These are phyloP conservation scores for Triglochin maritima DNA, from an alignment of 106 monocot species.

Conservation along the genomic window DNA sequence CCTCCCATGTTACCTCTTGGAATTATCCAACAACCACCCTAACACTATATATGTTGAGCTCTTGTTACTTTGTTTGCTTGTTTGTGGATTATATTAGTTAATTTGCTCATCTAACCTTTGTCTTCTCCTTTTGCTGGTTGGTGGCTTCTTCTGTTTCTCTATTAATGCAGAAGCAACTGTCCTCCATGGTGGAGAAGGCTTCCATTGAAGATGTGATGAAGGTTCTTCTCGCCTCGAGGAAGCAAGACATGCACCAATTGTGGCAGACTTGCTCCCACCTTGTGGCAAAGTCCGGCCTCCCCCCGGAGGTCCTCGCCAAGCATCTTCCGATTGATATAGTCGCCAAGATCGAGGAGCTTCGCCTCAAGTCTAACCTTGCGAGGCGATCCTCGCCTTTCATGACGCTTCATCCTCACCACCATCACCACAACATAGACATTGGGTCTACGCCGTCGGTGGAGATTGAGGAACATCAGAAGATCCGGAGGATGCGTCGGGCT, in stretches of 20 bases:
- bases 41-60: neutral
- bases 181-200: slow-evolving; percentile 79
- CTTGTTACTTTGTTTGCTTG: neutral
- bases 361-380: slow-evolving; percentile 61
- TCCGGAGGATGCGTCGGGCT: slow-evolving; percentile 91
- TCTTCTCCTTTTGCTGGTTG: neutral
- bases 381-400: slow-evolving; percentile 28
- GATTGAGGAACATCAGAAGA: slow-evolving; percentile 73
- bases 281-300: slow-evolving; percentile 91
- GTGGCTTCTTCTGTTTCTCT: neutral
- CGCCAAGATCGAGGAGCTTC: slow-evolving; percentile 78
- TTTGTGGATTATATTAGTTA: neutral
- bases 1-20: slow-evolving; percentile 7
- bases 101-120: neutral
- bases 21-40: neutral
- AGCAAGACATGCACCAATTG: slow-evolving; percentile 90
- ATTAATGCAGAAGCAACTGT: slow-evolving; percentile 64
- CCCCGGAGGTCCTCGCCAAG: slow-evolving; percentile 87
- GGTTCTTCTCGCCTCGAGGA: slow-evolving; percentile 72
- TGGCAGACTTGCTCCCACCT: slow-evolving; percentile 84
- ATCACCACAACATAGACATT: slow-evolving; percentile 20
- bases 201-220: slow-evolving; percentile 98
- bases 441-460: slow-evolving; percentile 15
- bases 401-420: slow-evolving; percentile 9
- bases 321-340: slow-evolving; percentile 82